phyloP scores from a whole-genome alignment of 306 rosid genomes.

The Begonia loranthoides region DNA sequence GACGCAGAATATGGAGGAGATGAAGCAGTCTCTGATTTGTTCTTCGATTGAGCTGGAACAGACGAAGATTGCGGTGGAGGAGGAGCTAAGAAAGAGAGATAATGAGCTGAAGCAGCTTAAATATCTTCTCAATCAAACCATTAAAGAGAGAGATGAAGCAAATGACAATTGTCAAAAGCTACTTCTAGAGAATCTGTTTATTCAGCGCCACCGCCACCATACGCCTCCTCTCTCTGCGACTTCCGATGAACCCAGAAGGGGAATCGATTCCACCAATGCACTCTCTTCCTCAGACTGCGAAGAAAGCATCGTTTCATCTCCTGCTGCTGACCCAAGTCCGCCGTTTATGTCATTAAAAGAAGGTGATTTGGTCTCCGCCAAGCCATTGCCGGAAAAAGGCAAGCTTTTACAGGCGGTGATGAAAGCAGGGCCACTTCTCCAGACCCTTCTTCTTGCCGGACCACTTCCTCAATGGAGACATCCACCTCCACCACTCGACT shows the following conservation, averaged over 20 bases:
- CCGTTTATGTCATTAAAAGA: slow-evolving; percentile 6
- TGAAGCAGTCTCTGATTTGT: slow-evolving; percentile 42
- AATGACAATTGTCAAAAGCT: slow-evolving; percentile 48
- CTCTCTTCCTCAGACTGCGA: slow-evolving; percentile 76
- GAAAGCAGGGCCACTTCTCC: slow-evolving; percentile 96
- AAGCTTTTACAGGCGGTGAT: slow-evolving; percentile 93
- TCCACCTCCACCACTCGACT: slow-evolving; percentile 91
- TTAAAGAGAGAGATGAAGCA: slow-evolving; percentile 65
- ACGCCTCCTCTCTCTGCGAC: slow-evolving; percentile 60
- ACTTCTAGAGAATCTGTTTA: slow-evolving; percentile 37
- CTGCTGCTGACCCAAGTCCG: background rate
- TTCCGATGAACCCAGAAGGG: slow-evolving; percentile 73
- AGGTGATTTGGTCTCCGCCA: slow-evolving; percentile 35
- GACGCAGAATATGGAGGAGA: slow-evolving; percentile 58
- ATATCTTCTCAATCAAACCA: slow-evolving; percentile 43
- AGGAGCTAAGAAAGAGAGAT: slow-evolving; percentile 70
- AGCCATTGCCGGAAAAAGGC: slow-evolving; percentile 87
- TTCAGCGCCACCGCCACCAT: slow-evolving; percentile 23
- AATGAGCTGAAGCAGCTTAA: slow-evolving; percentile 41
- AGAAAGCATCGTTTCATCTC: slow-evolving; percentile 90
- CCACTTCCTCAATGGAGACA: slow-evolving; percentile 99
- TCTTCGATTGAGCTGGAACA: slow-evolving; percentile 69
- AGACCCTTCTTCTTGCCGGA: slow-evolving; percentile 80
- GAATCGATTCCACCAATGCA: slow-evolving; percentile 62
- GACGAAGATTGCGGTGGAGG: slow-evolving; percentile 45